phyloP scores from a whole-genome alignment of 805 yeast species.

The Pachysolen tannophilus region DNA sequence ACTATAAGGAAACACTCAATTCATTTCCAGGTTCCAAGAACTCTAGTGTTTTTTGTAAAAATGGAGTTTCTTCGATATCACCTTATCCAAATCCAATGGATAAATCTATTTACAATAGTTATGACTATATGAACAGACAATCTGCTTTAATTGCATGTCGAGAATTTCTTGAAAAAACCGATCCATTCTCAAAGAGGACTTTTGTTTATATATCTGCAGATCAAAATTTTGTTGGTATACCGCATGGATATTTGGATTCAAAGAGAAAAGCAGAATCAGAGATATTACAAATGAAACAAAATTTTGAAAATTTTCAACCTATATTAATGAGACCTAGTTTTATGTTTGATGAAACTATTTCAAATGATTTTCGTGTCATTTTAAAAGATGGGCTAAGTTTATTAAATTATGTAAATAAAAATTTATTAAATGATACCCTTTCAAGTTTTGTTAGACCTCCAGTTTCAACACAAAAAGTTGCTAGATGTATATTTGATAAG shows the following conservation, averaged over 20 bases:
- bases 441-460: conserved; percentile 52
- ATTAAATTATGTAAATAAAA: conserved; percentile 35
- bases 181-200: conserved; percentile 17
- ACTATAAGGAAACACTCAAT: conserved; percentile 52
- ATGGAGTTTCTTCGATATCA: conserved; percentile 13
- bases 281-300: conserved; percentile 33
- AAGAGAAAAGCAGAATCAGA: conserved; percentile 73
- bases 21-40: conserved; percentile 12
- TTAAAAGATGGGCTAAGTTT: conserved; percentile 35
- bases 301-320: conserved; percentile 27
- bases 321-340: conserved; percentile 76
- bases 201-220: conserved; percentile 83
- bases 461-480: conserved; percentile 62
- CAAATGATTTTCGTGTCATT: conserved; percentile 28
- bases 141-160: conserved; percentile 62
- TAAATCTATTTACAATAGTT: conserved; percentile 36
- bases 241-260: conserved; percentile 63
- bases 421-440: conserved; percentile 31
- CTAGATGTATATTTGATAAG: conserved; percentile 46
- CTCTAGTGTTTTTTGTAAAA: neutral
- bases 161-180: conserved; percentile 27
- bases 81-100: conserved; percentile 51
- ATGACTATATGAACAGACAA: conserved; percentile 59
- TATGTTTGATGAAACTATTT: conserved; percentile 52
- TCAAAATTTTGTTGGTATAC: conserved; percentile 56